Base-by-base conservation (phyloP, 2,329 filamentous ascomycete genomes). In the Colletotrichum sp. region DNA sequence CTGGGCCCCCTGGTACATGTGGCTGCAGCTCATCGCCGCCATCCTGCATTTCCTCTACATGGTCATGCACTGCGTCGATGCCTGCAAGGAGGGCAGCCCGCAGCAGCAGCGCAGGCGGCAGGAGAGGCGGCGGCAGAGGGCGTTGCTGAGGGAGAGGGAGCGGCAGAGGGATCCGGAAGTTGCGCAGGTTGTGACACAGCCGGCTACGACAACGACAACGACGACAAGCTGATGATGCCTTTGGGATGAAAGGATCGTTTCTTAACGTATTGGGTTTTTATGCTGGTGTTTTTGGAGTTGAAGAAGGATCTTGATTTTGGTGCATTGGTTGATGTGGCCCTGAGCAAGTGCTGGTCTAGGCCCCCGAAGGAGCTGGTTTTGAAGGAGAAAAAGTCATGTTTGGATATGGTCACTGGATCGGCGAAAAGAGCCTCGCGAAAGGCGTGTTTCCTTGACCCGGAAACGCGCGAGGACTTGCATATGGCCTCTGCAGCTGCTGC, bases 1-100 rank as follows among this genome's bases (percentile, higher is more conserved):
- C 18, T 78, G 77, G 77, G 76, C 76, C 10, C 77, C 77, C 13
- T 78, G 77, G 77, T 78, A 78, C 71, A 76, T 77, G 72, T 78
- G 77, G 77, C 60, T 78, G n/a, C 77, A 78, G 76, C 77, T 78
- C 74, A 69, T 77, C 60, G 76, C 76, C 32, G 77, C 77, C 34
- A 44, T 78, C 18, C 39, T 78, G 68, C 77, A 78, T 39, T 78
- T 78, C 48, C 8, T 78, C 13, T 78, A 77, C 77, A 78, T 78
- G 77, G 28, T 77, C 55, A 78, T 78, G 77, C 77, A 78, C 71
- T 78, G 77, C 62, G 55, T 77, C 66, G 76, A 76, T 66, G 68
- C 76, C 16, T 78, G 77, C 24, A 75, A 75, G 64, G 52, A 76
- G 62, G 28, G 22, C 36, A 48, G 44, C 15, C 69, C 63, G 18